These are phyloP conservation scores for Glonium stellatum DNA, from an alignment of 495 filamentous ascomycete genomes.

Conservation along the genomic window DNA sequence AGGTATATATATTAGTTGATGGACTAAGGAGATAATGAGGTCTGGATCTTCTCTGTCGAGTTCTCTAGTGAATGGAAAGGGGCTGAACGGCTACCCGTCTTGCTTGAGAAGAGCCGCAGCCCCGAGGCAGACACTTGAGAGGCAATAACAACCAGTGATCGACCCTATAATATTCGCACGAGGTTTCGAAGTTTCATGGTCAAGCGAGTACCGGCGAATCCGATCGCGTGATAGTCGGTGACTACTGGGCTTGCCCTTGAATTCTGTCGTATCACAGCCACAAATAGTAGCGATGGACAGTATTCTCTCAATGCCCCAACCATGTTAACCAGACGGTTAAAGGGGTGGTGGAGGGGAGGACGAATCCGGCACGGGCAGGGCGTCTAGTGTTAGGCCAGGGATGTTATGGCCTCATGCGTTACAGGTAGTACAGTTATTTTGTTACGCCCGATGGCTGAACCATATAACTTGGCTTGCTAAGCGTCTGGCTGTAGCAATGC, in stretches of 20 bases:
- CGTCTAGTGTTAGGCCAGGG: background rate
- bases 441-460: too few species aligned
- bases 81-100: background rate
- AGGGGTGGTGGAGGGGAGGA: background rate
- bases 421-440: too few species aligned
- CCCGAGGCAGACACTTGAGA: background rate
- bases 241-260: background rate
- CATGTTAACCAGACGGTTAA: background rate
- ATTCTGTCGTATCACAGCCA: background rate
- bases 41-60: background rate
- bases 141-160: background rate
- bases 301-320: background rate
- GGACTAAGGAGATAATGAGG: background rate
- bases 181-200: background rate
- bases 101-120: background rate
- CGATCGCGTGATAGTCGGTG: background rate
- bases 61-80: background rate
- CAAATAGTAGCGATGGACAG: background rate
- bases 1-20: background rate
- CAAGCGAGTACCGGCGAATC: background rate
- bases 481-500: background rate
- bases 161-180: background rate
- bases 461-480: background rate
- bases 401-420: too few species aligned
- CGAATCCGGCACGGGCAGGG: background rate